Conservation (phyloP, 2,329 filamentous ascomycete species). For the Periconia digitata region DNA sequence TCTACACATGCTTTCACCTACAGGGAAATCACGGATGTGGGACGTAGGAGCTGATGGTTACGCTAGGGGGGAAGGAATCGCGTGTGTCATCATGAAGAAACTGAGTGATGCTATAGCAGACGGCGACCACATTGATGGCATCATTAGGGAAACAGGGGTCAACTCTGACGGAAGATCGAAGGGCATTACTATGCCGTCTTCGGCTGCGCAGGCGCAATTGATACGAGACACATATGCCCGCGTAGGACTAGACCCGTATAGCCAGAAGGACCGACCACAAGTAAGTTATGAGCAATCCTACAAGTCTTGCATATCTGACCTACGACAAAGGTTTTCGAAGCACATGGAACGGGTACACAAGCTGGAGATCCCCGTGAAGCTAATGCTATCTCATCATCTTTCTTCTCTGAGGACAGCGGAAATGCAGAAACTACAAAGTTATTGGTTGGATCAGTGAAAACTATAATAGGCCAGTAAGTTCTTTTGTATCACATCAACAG, state of each 20-base stretch:
- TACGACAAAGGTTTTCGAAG: constrained; percentile 10
- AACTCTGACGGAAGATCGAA: constrained; percentile 5
- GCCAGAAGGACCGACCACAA: constrained; percentile 6
- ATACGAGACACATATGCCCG: constrained; percentile 18
- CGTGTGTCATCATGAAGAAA: constrained; percentile 20
- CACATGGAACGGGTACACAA: constrained; percentile 32
- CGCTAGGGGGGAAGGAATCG: constrained; percentile 23
- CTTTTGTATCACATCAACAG: too few relatives aligned
- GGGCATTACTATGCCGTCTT: constrained; percentile 38
- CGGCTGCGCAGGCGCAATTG: constrained; percentile 35
- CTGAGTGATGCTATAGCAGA: constrained; percentile 17
- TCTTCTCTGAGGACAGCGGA: constrained; percentile 53
- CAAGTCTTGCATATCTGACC: background rate
- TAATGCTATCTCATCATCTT: constrained; percentile 17
- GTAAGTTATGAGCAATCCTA: background rate
- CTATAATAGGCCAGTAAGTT: constrained; percentile 36
- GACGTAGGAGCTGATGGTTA: constrained; percentile 24
- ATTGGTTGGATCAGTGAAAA: constrained; percentile 29
- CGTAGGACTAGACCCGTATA: background rate
- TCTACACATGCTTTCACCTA: constrained; percentile 10
- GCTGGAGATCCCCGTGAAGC: constrained; percentile 36
- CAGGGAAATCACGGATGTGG: constrained; percentile 23
- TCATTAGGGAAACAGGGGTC: constrained; percentile 20
- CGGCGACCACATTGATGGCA: constrained; percentile 19
- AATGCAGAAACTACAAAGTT: constrained; percentile 21